These are phyloP conservation scores for Neopestalotiopsis sp. DNA, from an alignment of 2,329 filamentous ascomycete genomes.

Conservation along the genomic window DNA sequence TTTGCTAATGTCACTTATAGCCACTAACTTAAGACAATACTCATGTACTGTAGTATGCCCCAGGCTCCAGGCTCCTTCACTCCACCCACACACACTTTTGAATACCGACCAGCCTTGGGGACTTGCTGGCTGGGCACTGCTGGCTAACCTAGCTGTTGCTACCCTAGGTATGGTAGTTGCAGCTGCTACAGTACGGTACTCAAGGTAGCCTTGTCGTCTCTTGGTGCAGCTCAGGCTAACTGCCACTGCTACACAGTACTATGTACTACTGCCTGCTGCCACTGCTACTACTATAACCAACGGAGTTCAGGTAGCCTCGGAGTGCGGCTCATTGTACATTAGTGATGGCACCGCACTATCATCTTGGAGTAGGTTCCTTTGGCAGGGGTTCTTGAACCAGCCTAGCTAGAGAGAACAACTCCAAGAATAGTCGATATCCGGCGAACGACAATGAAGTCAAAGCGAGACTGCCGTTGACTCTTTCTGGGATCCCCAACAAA, in stretches of 20 bases:
- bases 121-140: too few species aligned
- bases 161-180: background rate
- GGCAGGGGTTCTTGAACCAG: background rate
- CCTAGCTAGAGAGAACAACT: background rate
- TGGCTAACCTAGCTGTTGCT: too few species aligned
- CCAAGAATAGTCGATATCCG: background rate
- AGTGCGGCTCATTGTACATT: background rate
- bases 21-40: too few species aligned
- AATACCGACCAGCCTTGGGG: too few species aligned
- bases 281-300: background rate
- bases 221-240: background rate
- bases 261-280: background rate
- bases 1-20: background rate
- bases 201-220: background rate
- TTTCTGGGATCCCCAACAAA: too few species aligned
- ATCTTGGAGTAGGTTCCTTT: conserved; percentile 4
- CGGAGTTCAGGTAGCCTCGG: background rate
- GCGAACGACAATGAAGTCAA: background rate
- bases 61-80: background rate
- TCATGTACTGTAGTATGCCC: too few species aligned
- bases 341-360: background rate
- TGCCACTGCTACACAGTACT: background rate
- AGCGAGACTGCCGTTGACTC: background rate
- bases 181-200: background rate
- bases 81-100: background rate